These are phyloP conservation scores for Rhexocercosporidium sp. DNA, from an alignment of 2,329 filamentous ascomycete genomes.

Conservation along the genomic window DNA sequence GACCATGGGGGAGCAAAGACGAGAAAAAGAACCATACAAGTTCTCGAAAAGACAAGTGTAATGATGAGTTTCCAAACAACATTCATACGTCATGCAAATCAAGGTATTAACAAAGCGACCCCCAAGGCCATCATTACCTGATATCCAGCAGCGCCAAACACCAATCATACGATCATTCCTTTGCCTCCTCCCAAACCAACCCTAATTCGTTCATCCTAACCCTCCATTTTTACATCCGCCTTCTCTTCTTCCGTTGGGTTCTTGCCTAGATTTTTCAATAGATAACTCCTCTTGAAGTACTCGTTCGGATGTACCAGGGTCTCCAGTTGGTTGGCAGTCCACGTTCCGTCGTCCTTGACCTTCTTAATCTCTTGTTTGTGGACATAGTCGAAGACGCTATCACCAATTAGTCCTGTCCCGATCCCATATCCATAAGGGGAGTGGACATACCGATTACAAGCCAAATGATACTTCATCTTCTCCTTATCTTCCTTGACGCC, in stretches of 20 bases:
- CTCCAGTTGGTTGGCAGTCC: slow-evolving; percentile 79
- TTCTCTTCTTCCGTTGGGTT: slow-evolving; percentile 43
- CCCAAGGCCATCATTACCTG: background rate
- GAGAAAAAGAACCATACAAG: background rate
- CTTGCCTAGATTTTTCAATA: slow-evolving; percentile 76
- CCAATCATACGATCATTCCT: background rate
- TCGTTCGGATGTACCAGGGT: slow-evolving; percentile 98
- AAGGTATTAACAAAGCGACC: background rate
- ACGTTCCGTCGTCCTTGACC: slow-evolving; percentile 75
- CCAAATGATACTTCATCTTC: slow-evolving; percentile 89
- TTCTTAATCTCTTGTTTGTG: slow-evolving; percentile 81
- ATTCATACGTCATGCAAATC: background rate
- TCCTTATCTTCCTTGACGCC: slow-evolving; percentile 89
- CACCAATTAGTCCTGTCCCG: background rate
- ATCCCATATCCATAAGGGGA: background rate
- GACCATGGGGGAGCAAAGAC: no score
- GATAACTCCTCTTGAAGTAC: slow-evolving; percentile 94
- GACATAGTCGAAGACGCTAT: slow-evolving; percentile 82
- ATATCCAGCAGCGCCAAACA: background rate
- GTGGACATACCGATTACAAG: slow-evolving; percentile 77
- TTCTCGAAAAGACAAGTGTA: background rate
- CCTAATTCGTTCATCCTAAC: slow-evolving; percentile 19
- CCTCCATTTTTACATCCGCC: slow-evolving; percentile 62
- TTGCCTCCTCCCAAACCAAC: background rate
- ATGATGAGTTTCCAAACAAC: background rate